Evolutionary conservation across 129 eudicot species (phyloP).

Genomic region (Centaurea solstitialis): DNA sequence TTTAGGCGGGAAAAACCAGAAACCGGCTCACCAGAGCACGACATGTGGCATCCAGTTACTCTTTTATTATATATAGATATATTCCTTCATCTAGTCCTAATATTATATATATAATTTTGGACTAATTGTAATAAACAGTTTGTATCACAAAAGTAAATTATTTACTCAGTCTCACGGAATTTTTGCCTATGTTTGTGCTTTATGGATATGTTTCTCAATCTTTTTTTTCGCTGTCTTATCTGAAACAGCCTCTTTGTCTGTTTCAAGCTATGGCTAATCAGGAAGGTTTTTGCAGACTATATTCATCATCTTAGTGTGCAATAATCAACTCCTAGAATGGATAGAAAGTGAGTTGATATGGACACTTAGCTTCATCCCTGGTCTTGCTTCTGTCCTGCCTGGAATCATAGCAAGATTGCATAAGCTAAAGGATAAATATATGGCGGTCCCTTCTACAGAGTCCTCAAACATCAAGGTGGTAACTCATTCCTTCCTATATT

Average conservation of each 20-base stretch:
- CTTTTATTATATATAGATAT: too few species aligned
- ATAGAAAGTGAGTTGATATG: slow-evolving; percentile 72
- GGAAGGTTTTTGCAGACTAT: slow-evolving; percentile 21
- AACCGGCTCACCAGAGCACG: too few species aligned
- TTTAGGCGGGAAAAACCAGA: too few species aligned
- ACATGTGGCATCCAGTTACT: too few species aligned
- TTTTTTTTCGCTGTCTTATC: too few species aligned
- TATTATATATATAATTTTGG: background rate
- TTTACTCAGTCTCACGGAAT: too few species aligned
- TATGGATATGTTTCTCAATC: too few species aligned
- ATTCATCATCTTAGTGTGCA: slow-evolving; percentile 72
- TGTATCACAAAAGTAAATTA: too few species aligned
- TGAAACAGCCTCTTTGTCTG: too few species aligned
- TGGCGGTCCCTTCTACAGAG: slow-evolving; percentile 42
- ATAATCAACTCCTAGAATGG: slow-evolving; percentile 80
- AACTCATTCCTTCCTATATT: background rate
- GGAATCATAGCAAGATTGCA: slow-evolving; percentile 50
- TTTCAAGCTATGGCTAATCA: background rate
- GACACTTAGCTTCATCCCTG: slow-evolving; percentile 67
- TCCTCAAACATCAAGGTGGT: slow-evolving; percentile 57
- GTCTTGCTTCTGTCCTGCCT: slow-evolving; percentile 55
- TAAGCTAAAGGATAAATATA: slow-evolving; percentile 58
- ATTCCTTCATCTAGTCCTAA: background rate
- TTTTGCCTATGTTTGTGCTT: too few species aligned
- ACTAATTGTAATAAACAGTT: too few species aligned